Conservation (phyloP, 495 filamentous ascomycete genomes). For the Penicillium flavigenum region DNA sequence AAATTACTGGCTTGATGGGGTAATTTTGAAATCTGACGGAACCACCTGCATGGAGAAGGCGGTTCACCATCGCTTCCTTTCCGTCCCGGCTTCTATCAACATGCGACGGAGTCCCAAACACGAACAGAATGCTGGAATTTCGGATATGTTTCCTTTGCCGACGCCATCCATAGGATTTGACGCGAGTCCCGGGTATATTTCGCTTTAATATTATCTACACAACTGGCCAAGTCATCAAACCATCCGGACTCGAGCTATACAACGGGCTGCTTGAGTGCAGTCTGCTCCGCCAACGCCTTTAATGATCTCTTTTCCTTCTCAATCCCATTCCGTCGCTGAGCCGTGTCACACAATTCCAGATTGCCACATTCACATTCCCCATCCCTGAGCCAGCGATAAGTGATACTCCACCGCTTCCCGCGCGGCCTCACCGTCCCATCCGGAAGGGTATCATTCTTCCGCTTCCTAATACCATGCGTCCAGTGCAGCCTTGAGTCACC, state of each 20-base stretch:
- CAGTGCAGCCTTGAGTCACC: slow-evolving; percentile 41
- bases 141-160: no score
- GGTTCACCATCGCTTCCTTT: no score
- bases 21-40: no score
- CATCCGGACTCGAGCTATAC: background rate
- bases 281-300: slow-evolving; percentile 23
- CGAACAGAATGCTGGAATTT: no score
- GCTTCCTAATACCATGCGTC: slow-evolving; percentile 45
- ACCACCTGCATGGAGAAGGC: no score
- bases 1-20: no score
- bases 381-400: slow-evolving; percentile 41
- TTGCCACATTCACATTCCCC: slow-evolving; percentile 43
- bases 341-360: slow-evolving; percentile 38
- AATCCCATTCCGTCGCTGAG: slow-evolving; percentile 35
- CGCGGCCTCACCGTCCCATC: slow-evolving; percentile 35
- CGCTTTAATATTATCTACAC: slow-evolving; percentile 7
- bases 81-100: no score
- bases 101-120: no score
- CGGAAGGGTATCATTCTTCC: slow-evolving; percentile 37
- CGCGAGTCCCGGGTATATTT: background rate
- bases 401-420: slow-evolving; percentile 41
- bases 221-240: background rate
- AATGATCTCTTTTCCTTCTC: slow-evolving; percentile 43
- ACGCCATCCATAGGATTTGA: background rate
- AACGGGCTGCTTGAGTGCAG: background rate